Conservation (phyloP, 495 filamentous ascomycete genomes). For the Annulohypoxylon moriforme region DNA sequence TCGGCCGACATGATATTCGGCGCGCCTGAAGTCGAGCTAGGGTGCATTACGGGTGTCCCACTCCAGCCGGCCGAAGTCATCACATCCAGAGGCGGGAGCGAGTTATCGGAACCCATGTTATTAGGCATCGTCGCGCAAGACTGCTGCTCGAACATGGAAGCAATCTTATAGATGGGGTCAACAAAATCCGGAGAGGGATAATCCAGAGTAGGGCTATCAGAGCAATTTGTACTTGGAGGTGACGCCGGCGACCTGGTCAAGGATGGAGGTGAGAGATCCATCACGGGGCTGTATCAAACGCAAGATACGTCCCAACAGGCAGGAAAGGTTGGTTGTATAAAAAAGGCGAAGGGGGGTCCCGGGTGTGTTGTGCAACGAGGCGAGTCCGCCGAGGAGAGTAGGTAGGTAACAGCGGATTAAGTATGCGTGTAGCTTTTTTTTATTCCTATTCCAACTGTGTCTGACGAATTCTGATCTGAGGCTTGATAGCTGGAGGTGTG, state of each 20-base stretch:
- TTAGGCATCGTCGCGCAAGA: slow-evolving; percentile 52
- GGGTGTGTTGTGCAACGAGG: slow-evolving; percentile 32
- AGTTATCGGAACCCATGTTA: slow-evolving; percentile 54
- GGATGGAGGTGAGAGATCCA: slow-evolving; percentile 63
- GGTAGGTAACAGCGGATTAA: slow-evolving; percentile 8
- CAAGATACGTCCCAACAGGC: slow-evolving; percentile 40
- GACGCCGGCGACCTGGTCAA: slow-evolving; percentile 61
- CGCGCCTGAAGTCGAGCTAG: slow-evolving; percentile 53
- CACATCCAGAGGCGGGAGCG: slow-evolving; percentile 57
- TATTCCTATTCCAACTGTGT: slow-evolving; percentile 22
- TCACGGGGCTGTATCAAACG: slow-evolving; percentile 46
- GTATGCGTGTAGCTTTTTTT: slow-evolving; percentile 28
- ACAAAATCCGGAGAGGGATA: slow-evolving; percentile 59
- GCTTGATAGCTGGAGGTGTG: slow-evolving; percentile 34
- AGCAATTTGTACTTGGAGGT: slow-evolving; percentile 61
- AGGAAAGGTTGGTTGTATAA: slow-evolving; percentile 38
- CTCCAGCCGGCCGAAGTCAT: slow-evolving; percentile 59
- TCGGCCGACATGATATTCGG: slow-evolving; percentile 63
- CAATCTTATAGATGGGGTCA: slow-evolving; percentile 60
- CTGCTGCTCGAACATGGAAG: slow-evolving; percentile 58
- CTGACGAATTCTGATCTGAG: slow-evolving; percentile 31
- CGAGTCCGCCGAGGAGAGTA: slow-evolving; percentile 20
- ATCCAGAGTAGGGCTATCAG: slow-evolving; percentile 58
- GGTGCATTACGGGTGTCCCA: slow-evolving; percentile 51
- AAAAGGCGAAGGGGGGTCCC: slow-evolving; percentile 25